These are phyloP conservation scores for Penicillium aurantiogriseum DNA, from an alignment of 2,329 filamentous ascomycete species.

Conservation along the genomic window DNA sequence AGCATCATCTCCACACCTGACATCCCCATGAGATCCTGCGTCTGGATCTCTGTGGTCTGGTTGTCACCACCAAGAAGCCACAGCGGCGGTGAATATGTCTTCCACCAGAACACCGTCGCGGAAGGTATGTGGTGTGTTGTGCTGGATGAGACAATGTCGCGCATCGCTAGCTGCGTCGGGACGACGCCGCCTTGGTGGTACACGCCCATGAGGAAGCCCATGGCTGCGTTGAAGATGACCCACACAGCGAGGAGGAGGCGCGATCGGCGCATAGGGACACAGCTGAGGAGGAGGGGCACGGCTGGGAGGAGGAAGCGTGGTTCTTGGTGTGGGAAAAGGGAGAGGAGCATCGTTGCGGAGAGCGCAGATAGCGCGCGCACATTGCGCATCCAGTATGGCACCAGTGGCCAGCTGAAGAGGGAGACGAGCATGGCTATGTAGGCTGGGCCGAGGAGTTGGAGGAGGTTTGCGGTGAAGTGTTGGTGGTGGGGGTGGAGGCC, in stretches of 20 bases:
- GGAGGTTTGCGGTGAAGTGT: constrained; percentile 68
- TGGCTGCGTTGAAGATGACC: constrained; percentile 50
- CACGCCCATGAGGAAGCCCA: constrained; percentile 52
- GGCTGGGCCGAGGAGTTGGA: constrained; percentile 70
- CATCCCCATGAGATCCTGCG: constrained; percentile 51
- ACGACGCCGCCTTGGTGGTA: constrained; percentile 56
- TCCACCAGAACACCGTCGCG: constrained; percentile 53
- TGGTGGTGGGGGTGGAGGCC: constrained; percentile 78
- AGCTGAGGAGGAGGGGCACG: constrained; percentile 52
- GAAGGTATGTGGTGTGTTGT: constrained; percentile 11
- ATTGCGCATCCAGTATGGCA: constrained; percentile 38
- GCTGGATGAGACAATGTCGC: constrained; percentile 36
- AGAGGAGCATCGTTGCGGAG: constrained; percentile 45
- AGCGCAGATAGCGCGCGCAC: constrained; percentile 44
- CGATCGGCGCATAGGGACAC: constrained; percentile 43
- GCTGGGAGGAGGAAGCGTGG: constrained; percentile 53
- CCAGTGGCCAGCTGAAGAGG: constrained; percentile 48
- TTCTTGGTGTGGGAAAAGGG: constrained; percentile 52
- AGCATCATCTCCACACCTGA: constrained; percentile 42
- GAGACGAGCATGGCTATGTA: constrained; percentile 51
- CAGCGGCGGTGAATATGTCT: constrained; percentile 53
- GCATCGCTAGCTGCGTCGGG: constrained; percentile 49
- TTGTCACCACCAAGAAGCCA: constrained; percentile 49
- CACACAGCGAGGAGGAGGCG: constrained; percentile 46
- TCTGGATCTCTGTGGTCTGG: constrained; percentile 36